These are phyloP conservation scores for Pyrenula massariospora DNA, from an alignment of 495 filamentous ascomycete genomes.

Conservation along the genomic window DNA sequence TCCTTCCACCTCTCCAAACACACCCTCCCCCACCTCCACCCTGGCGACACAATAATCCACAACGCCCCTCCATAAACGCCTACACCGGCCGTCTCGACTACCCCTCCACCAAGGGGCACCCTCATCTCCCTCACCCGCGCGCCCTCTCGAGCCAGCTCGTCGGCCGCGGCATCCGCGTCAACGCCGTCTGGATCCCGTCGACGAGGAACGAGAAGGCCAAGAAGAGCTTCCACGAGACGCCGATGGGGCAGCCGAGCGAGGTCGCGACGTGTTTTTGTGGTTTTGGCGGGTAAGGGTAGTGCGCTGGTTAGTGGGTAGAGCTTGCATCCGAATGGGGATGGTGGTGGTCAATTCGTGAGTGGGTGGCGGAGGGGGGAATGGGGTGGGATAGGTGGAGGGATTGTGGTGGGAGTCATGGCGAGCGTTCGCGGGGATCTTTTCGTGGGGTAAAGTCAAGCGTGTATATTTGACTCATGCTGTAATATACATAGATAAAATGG, in stretches of 20 bases:
- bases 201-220: slow-evolving; percentile 64
- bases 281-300: slow-evolving; percentile 66
- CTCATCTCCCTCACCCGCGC: slow-evolving; percentile 71
- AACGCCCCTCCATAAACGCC: slow-evolving; percentile 69
- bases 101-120: slow-evolving; percentile 73
- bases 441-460: too few species aligned
- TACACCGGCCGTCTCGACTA: slow-evolving; percentile 79
- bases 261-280: slow-evolving; percentile 80
- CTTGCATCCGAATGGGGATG: slow-evolving; percentile 61
- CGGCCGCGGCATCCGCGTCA: slow-evolving; percentile 65
- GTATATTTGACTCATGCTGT: too few species aligned
- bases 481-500: too few species aligned
- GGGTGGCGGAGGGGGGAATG: too few species aligned
- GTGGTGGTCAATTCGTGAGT: slow-evolving; percentile 46
- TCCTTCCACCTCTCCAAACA: slow-evolving; percentile 73
- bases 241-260: slow-evolving; percentile 75
- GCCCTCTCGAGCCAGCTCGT: slow-evolving; percentile 67
- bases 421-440: too few species aligned
- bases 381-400: too few species aligned
- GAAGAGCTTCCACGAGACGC: slow-evolving; percentile 56
- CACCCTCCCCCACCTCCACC: slow-evolving; percentile 59
- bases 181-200: slow-evolving; percentile 63
- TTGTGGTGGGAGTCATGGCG: too few species aligned
- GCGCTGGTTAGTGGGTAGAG: slow-evolving; percentile 47
- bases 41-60: slow-evolving; percentile 73